Conservation (phyloP, 768 basidiomycete species). For the Pleurotus giganteus region DNA sequence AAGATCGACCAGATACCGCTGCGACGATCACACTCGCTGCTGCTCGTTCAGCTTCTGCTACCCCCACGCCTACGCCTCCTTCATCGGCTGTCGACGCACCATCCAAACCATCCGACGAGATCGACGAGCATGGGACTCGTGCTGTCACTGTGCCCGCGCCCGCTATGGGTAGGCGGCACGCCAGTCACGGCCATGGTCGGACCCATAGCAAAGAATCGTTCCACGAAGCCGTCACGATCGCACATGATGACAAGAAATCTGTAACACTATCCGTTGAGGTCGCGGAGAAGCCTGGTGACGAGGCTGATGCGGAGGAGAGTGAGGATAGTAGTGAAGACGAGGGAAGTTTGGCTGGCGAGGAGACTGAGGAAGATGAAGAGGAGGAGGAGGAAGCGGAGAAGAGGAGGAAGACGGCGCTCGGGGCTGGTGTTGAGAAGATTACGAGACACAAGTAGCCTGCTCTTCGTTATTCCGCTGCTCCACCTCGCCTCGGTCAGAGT, state of each 20-base stretch:
- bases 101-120: constrained; percentile 13
- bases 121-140: constrained; percentile 28
- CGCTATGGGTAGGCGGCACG: constrained; percentile 13
- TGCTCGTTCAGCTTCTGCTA: not conserved
- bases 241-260: constrained; percentile 22
- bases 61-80: not conserved
- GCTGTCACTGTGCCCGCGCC: constrained; percentile 35
- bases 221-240: constrained; percentile 11
- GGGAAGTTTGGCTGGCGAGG: not conserved
- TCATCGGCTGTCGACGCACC: not conserved
- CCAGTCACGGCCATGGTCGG: constrained; percentile 14
- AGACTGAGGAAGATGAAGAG: constrained; percentile 14
- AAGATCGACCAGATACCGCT: not conserved
- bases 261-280: not conserved
- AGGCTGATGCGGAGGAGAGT: constrained; percentile 18
- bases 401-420: constrained; percentile 30
- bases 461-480: not conserved
- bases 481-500: not conserved
- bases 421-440: constrained; percentile 53
- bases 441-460: constrained; percentile 33
- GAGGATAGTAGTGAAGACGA: constrained; percentile 20
- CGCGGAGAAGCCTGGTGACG: constrained; percentile 13
- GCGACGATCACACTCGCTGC: not conserved
- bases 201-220: constrained; percentile 16
- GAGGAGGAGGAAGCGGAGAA: constrained; percentile 28